These are phyloP conservation scores for Teratosphaeria destructans DNA, from an alignment of 2,329 filamentous ascomycete species.

Conservation along the genomic window DNA sequence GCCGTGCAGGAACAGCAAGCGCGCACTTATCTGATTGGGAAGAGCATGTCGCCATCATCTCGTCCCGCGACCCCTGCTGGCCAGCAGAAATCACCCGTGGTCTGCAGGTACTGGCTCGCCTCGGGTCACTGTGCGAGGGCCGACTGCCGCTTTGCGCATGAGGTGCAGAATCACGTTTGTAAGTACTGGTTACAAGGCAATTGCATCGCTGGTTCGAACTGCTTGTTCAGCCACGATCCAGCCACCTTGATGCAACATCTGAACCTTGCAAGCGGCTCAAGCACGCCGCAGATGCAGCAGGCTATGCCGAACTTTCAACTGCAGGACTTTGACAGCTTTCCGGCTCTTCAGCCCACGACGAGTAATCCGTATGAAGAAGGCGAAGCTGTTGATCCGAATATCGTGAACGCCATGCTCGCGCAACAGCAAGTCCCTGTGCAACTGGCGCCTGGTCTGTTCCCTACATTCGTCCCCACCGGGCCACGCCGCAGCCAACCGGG, in stretches of 20 bases:
- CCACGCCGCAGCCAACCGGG: slow-evolving; percentile 30
- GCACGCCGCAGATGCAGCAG: slow-evolving; percentile 52
- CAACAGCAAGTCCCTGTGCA: slow-evolving; percentile 30
- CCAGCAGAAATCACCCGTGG: slow-evolving; percentile 71
- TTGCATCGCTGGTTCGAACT: slow-evolving; percentile 85
- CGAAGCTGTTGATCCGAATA: slow-evolving; percentile 25
- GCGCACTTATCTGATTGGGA: slow-evolving; percentile 66
- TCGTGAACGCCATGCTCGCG: slow-evolving; percentile 33
- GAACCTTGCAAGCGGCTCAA: slow-evolving; percentile 54
- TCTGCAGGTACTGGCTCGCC: slow-evolving; percentile 95
- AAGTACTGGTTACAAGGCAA: slow-evolving; percentile 99
- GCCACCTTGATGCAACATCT: slow-evolving; percentile 75
- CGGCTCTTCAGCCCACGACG: slow-evolving; percentile 50
- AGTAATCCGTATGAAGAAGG: slow-evolving; percentile 34
- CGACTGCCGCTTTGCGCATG: slow-evolving; percentile 94
- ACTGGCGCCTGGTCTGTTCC: slow-evolving; percentile 57
- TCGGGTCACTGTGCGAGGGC: slow-evolving; percentile 91
- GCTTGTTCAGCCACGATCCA: slow-evolving; percentile 95
- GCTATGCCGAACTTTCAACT: slow-evolving; percentile 56
- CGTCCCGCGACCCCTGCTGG: slow-evolving; percentile 67
- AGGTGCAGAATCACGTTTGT: slow-evolving; percentile 91
- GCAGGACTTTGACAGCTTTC: slow-evolving; percentile 77
- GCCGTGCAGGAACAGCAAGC: slow-evolving; percentile 2
- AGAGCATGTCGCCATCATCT: slow-evolving; percentile 66
- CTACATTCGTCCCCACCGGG: slow-evolving; percentile 43